These are phyloP conservation scores for Spergularia azorica DNA, from an alignment of 179 eudicot species.

Conservation along the genomic window DNA sequence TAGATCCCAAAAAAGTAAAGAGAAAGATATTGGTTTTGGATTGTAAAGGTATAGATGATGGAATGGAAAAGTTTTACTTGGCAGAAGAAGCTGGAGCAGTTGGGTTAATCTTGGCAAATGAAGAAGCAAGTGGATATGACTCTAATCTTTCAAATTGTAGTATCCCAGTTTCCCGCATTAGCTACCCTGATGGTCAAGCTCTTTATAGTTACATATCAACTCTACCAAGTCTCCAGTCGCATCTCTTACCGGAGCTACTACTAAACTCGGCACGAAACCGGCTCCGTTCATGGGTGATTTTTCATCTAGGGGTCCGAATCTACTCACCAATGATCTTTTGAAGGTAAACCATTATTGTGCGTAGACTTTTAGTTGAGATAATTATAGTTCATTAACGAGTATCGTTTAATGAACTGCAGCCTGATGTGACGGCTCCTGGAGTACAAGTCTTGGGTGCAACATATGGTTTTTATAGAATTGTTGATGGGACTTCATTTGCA, in stretches of 20 bases:
- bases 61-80: not conserved
- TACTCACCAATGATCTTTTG: conserved; percentile 30
- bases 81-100: conserved; percentile 20
- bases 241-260: not conserved
- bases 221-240: conserved; percentile 23
- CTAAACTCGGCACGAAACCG: conserved; percentile 25
- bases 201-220: not conserved
- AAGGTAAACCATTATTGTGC: conserved; percentile 25
- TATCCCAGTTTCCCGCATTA: conserved; percentile 32
- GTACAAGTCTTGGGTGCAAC: conserved; percentile 22
- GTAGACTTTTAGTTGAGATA: too few relatives aligned
- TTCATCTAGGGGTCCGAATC: conserved; percentile 47
- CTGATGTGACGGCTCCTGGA: conserved; percentile 34
- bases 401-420: not conserved
- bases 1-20: too few relatives aligned
- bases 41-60: not conserved
- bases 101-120: conserved; percentile 36
- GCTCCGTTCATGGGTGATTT: conserved; percentile 43
- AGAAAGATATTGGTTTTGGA: too few relatives aligned
- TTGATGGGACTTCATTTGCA: conserved; percentile 26
- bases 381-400: not conserved
- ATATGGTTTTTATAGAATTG: not conserved
- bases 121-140: conserved; percentile 1
- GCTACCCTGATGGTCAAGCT: conserved; percentile 27
- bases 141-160: not conserved